A percentile compares a stretch with the other conserved stretches of the same genome.
phyloP scores from a whole-genome alignment of 2,329 filamentous ascomycete species.

The Phoma sp. region DNA sequence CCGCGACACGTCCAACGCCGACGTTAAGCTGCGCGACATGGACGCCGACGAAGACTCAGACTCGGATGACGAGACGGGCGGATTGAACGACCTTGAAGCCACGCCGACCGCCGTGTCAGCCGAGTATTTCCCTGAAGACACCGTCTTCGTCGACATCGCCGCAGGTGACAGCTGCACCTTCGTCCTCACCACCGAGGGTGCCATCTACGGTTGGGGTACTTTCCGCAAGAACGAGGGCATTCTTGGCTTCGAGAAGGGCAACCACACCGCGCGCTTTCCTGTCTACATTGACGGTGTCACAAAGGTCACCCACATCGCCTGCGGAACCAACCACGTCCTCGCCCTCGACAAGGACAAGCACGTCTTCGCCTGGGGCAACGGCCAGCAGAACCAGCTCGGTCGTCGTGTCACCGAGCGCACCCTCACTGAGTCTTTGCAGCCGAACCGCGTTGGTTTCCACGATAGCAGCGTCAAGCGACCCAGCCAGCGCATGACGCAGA shows the following conservation, averaged over 20 bases:
- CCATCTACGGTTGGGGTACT: slow-evolving; percentile 83
- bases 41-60: slow-evolving; percentile 53
- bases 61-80: slow-evolving; percentile 63
- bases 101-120: slow-evolving; percentile 66
- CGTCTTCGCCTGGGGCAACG: slow-evolving; percentile 74
- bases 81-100: slow-evolving; percentile 74
- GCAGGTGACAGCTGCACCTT: slow-evolving; percentile 79
- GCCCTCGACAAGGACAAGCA: slow-evolving; percentile 70
- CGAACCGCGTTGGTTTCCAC: slow-evolving; percentile 64
- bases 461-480: slow-evolving; percentile 38
- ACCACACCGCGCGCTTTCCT: slow-evolving; percentile 49
- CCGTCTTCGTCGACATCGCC: slow-evolving; percentile 70
- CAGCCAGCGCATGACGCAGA: slow-evolving; percentile 63
- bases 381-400: slow-evolving; percentile 74
- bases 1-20: slow-evolving; percentile 70
- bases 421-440: slow-evolving; percentile 61
- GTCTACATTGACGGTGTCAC: slow-evolving; percentile 67
- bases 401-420: slow-evolving; percentile 67
- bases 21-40: slow-evolving; percentile 65
- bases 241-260: slow-evolving; percentile 65
- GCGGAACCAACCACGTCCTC: slow-evolving; percentile 74
- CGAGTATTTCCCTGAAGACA: slow-evolving; percentile 65
- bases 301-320: slow-evolving; percentile 68
- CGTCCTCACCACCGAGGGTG: slow-evolving; percentile 74
- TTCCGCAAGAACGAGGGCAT: slow-evolving; percentile 74